Evolutionary conservation across 768 basidiomycete species (phyloP), one percentile per base, ranked within the genome.

Genomic region (Dioszegia hungarica): DNA sequence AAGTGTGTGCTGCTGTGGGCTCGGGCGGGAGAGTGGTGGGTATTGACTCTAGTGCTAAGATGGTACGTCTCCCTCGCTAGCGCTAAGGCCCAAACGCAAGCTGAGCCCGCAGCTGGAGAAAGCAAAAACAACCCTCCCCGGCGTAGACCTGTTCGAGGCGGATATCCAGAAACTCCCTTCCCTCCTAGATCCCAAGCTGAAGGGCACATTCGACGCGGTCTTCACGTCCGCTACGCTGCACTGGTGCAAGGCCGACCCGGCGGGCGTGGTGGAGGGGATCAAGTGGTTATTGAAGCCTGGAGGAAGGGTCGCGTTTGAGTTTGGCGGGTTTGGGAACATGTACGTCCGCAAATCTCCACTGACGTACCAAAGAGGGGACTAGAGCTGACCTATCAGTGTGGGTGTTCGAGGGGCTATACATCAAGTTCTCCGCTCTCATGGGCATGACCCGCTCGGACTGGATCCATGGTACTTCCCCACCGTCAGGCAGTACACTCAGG

Each of bases 401-500:
- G 88, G 87, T 8, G 73, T 89, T 25, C 78, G 88, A 54, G 73
- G 77, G 15, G 81, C 82, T 3, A 63, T 91, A 15, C 79, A 89
- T 59, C 68, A 78, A 10, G 83, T 81, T 0, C 73, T 86, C 36
- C 77, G 75, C 54, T 73, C 75, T 28, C 78, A 80, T 25, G 86
- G 87, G 0, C 73, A 83, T 53, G 79, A 89, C 71, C 82, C 88
- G 10, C 74, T 75, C 9, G 66, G 74, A 11, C 70, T 84, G 39
- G 89, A 92, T 67, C 90, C 90, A 0, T 91, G 88, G 88, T 89
- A 83, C 77, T 90, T 89, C 69, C 90, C 90, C 3, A 85, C 85
- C 0, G 79, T 80, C 11, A 80, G 82, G 27, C 83, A 87, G 57
- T 90, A 91, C 72, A 76, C 73, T 43, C 78, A 79, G 72, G 85